Base-by-base conservation (phyloP, 495 filamentous ascomycete species). In the Hypoxylon subgilvum region DNA sequence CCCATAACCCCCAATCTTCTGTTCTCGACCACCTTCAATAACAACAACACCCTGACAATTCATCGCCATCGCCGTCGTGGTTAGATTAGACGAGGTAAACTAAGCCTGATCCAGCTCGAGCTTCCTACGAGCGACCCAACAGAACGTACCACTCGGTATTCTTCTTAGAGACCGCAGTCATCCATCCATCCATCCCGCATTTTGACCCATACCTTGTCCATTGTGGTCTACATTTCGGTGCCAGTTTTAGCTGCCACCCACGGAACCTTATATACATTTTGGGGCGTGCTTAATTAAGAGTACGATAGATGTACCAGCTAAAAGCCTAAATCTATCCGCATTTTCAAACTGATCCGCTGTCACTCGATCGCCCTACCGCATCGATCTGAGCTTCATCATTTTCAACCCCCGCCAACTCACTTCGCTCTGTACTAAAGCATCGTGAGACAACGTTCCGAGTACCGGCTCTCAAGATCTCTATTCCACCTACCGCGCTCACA, bases 1-100 rank as follows among this genome's bases (percentile, higher is more conserved):
- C n/a, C n/a, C n/a, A n/a, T 61, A 46, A 51, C 58, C 38, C 52
- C 23, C 38, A 25, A 54, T 46, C 50, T 54, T 63, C 61, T 51
- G 23, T 52, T 51, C 35, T 28, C 52, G 46, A 39, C 34, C 16
- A 19, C 6, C 21, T 17, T 28, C 34, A 14, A 31, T 17, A 31
- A 47, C 30, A 16, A 31, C 27, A 58, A 52, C 46, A 39, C 34
- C 5, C 4, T 14, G 16, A 8, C n/a, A 17, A 5, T 36, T 41
- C 44, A 30, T 35, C 28, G 16, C 42, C 45, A 32, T 42, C 46
- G 16, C 23, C 48, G 14, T 41, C 16, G 23, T 13, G 9, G 17
- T 39, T 49, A 52, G 16, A 43, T 38, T 19, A 21, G 17, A 44
- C 6, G 30, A 48, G 39, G 12, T 21, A 31, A 27, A 27, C 23